phyloP scores from a whole-genome alignment of 2,329 filamentous ascomycete species.

The Berkeleyomyces rouxiae region DNA sequence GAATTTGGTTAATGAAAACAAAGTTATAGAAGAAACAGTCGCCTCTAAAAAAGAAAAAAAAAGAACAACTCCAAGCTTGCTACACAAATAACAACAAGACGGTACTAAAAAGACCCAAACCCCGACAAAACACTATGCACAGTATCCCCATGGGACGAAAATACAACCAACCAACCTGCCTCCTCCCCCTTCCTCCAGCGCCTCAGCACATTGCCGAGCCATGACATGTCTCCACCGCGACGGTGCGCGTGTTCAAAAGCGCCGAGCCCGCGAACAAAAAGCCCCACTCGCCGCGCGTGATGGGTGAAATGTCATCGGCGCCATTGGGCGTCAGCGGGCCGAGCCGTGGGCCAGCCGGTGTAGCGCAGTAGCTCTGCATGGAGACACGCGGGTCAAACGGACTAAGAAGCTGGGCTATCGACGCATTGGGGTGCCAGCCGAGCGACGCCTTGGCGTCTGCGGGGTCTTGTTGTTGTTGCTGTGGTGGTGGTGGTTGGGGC shows the following conservation, averaged over 20 bases:
- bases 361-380: neutral
- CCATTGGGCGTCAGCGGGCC: slow-evolving; percentile 41
- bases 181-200: neutral
- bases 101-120: neutral
- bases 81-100: slow-evolving; percentile 3
- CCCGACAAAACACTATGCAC: neutral
- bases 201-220: neutral
- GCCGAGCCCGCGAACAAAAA: slow-evolving; percentile 37
- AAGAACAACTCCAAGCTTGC: slow-evolving; percentile 5
- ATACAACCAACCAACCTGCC: neutral
- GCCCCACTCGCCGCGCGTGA: slow-evolving; percentile 46
- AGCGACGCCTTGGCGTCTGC: neutral
- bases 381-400: slow-evolving; percentile 4
- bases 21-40: neutral
- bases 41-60: neutral
- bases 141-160: neutral
- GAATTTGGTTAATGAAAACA: slow-evolving; percentile 7
- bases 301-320: slow-evolving; percentile 45
- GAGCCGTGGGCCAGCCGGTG: slow-evolving; percentile 15
- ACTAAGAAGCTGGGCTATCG: slow-evolving; percentile 11
- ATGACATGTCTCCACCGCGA: slow-evolving; percentile 33
- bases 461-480: no score
- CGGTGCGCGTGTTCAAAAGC: slow-evolving; percentile 26
- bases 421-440: slow-evolving; percentile 5
- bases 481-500: neutral